Percentiles rank a stretch among this genome's conserved stretches.
Conservation (phyloP, 2,329 filamentous ascomycete species). For the Cladosporium sp. region DNA sequence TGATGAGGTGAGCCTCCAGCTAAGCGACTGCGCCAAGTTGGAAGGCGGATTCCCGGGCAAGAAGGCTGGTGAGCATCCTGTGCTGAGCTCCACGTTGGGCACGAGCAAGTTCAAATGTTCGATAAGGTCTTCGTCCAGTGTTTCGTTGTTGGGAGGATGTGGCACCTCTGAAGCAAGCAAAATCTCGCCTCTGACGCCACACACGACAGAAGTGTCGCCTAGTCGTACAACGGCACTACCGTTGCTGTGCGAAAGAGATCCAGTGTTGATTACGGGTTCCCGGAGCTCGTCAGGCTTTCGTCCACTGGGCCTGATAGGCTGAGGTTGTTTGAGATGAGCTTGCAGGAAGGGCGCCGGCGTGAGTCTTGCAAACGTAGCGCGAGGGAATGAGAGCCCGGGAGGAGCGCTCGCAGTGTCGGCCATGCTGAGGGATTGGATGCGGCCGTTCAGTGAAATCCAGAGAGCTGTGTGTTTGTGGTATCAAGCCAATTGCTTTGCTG, state of each 20-base stretch:
- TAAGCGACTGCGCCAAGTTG: conserved; percentile 79
- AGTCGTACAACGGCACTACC: conserved; percentile 85
- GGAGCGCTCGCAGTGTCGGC: conserved; percentile 25
- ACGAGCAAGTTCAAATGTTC: conserved; percentile 71
- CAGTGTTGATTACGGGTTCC: conserved; percentile 73
- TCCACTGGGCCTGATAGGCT: conserved; percentile 76
- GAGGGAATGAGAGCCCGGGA: conserved; percentile 52
- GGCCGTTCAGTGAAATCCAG: background rate
- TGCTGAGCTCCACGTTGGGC: conserved; percentile 89
- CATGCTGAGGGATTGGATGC: conserved; percentile 16
- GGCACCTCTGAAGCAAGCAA: conserved; percentile 74
- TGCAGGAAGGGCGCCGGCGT: conserved; percentile 87
- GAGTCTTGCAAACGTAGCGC: conserved; percentile 82
- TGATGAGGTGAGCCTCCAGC: conserved; percentile 75
- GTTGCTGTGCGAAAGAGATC: conserved; percentile 83
- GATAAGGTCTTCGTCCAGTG: conserved; percentile 37
- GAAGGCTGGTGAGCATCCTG: conserved; percentile 83
- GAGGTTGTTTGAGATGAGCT: conserved; percentile 73
- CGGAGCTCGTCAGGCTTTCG: conserved; percentile 71
- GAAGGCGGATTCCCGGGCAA: conserved; percentile 81
- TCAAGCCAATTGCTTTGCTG: background rate
- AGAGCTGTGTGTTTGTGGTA: background rate
- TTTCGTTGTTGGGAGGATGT: conserved; percentile 51
- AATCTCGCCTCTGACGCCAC: conserved; percentile 85
- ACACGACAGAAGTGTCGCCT: conserved; percentile 93